Percentiles rank a stretch among this genome's conserved stretches.
These are phyloP conservation scores for Fusarium dimerum DNA, from an alignment of 2,329 filamentous ascomycete genomes.

Conservation along the genomic window DNA sequence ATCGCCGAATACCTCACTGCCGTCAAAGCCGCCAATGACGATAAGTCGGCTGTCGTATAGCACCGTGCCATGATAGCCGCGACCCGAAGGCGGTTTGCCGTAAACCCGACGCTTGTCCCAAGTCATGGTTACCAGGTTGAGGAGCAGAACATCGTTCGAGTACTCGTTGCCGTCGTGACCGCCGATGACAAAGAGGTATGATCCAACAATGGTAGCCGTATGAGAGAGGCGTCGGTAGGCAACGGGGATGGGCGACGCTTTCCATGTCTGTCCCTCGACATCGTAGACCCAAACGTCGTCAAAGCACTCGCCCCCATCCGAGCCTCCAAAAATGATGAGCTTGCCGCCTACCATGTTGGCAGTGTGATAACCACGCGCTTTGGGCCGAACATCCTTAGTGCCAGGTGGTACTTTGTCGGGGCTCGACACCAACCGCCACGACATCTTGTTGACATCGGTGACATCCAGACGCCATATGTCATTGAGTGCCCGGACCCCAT, in stretches of 20 bases:
- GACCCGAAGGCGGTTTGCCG: slow-evolving; percentile 60
- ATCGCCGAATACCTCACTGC: slow-evolving; percentile 66
- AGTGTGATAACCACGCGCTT: slow-evolving; percentile 69
- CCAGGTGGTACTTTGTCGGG: slow-evolving; percentile 39
- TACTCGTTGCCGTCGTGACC: slow-evolving; percentile 72
- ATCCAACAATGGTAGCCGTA: slow-evolving; percentile 69
- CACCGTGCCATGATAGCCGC: slow-evolving; percentile 68
- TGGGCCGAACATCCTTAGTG: slow-evolving; percentile 50
- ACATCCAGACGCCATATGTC: slow-evolving; percentile 75
- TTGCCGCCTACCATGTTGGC: slow-evolving; percentile 74
- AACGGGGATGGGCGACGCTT: slow-evolving; percentile 57
- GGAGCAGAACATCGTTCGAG: slow-evolving; percentile 66
- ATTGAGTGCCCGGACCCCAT: slow-evolving; percentile 69
- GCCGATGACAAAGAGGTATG: slow-evolving; percentile 69
- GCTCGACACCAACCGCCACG: slow-evolving; percentile 64
- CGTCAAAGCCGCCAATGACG: slow-evolving; percentile 68
- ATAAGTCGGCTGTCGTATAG: slow-evolving; percentile 66
- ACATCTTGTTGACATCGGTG: slow-evolving; percentile 65
- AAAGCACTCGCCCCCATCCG: slow-evolving; percentile 71
- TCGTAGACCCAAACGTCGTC: slow-evolving; percentile 75
- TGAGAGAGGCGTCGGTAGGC: slow-evolving; percentile 68
- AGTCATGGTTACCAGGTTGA: slow-evolving; percentile 73
- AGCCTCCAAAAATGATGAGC: slow-evolving; percentile 71
- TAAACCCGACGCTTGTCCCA: slow-evolving; percentile 70
- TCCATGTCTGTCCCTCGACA: slow-evolving; percentile 63